phyloP scores from a whole-genome alignment of 495 filamentous ascomycete species.

The Penicillium simplicissimum region DNA sequence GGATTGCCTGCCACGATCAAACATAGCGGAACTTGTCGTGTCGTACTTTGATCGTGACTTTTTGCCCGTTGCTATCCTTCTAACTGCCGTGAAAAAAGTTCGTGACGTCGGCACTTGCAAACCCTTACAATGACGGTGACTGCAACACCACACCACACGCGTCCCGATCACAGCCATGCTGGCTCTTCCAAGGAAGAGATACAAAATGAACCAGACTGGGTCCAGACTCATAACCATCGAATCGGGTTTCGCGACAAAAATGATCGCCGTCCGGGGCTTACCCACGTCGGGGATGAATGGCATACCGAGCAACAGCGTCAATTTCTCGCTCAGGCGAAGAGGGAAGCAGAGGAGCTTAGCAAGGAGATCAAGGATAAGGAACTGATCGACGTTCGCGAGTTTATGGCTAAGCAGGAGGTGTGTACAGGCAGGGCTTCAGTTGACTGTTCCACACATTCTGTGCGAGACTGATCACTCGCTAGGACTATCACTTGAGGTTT shows the following conservation, averaged over 20 bases:
- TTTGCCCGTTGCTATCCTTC: not conserved
- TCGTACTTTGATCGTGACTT: not conserved
- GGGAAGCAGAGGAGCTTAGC: not conserved
- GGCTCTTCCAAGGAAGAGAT: constrained; percentile 1
- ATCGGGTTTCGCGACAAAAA: not conserved
- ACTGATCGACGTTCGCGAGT: not conserved
- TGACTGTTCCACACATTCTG: not conserved
- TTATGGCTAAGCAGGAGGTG: not conserved
- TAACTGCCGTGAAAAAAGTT: not conserved
- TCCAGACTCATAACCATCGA: not conserved
- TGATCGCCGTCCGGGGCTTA: not conserved
- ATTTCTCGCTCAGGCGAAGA: not conserved
- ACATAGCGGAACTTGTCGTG: not conserved
- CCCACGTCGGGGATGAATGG: not conserved
- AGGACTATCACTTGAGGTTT: constrained; percentile 4
- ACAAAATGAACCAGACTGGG: constrained; percentile 2
- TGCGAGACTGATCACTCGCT: not conserved
- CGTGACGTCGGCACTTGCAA: not conserved
- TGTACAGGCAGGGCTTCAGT: not conserved
- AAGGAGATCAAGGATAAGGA: not conserved
- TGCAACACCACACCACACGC: constrained; percentile 1
- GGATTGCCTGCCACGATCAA: not conserved
- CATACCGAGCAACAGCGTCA: not conserved
- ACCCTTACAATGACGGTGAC: not conserved
- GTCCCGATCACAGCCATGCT: not conserved